Evolutionary conservation across 78 protist genomes (phyloP), one percentile per base, ranked within the genome.

Genomic region (Creolimax fragrantissima): DNA sequence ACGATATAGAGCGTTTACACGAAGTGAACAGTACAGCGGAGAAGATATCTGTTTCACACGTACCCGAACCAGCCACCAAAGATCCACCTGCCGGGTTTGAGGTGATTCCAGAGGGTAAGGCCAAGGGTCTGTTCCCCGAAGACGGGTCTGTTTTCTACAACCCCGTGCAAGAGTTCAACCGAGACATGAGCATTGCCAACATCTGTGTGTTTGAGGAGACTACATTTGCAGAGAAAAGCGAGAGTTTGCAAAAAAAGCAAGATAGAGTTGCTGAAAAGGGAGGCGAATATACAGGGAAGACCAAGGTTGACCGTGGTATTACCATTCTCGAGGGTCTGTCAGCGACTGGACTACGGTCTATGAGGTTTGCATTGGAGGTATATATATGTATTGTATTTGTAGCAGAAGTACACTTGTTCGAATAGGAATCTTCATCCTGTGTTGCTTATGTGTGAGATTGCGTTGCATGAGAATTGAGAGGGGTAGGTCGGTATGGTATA

Each of bases 271-370:
- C 86, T 17, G 81, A 36, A 43, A 3, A 41, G n/a, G 45, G 5
- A 42, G 4, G 4, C 24, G 3, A 5, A 93, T 43, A 44, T 42
- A 4, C 44, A 44, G 42, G 3, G 4, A 2, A 3, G 91, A 89
- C 41, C 94, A 41, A 83, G 37, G 17, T 5, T 36, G 86, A 36
- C 37, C 67, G 89, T 4, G 93, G 95, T n/a, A 3, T 97, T 36
- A 86, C 89, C 32, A 45, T 99, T 2, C 94, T 99, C 5, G 99
- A 99, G 43, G 99, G 97, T 35, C 93, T 99, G 35, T 92, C 99
- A 5, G 99, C 99, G 3, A 94, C 99, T 7, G 99, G 97, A 41
- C 94, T 98, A 67, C 93, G 99, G 3, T 93, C 98, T 4, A 42
- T 97, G 45, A 95, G 99, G 41, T 98, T 97, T 85, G 93, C 94